Evolutionary conservation across 495 filamentous ascomycete species (phyloP).

Genomic region (Tuber melanosporum): DNA sequence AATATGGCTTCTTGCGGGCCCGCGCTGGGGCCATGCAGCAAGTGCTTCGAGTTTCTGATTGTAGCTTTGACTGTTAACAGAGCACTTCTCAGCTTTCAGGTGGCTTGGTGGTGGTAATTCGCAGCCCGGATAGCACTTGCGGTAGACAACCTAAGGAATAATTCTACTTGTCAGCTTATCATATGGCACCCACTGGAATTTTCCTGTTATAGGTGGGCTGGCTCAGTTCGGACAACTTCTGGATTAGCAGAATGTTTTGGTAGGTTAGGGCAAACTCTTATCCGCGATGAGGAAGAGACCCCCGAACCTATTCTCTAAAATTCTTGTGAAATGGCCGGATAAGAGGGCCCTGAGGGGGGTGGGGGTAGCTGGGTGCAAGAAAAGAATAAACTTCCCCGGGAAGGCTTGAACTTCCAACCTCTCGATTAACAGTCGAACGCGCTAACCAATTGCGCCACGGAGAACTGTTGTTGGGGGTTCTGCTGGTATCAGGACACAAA

Average conservation of each 20-base stretch:
- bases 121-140: neutral
- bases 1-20: too few relatives aligned
- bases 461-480: conserved; percentile 13
- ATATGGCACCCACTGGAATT: neutral
- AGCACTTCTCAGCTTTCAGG: neutral
- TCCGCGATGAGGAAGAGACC: neutral
- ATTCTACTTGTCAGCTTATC: neutral
- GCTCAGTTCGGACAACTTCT: neutral
- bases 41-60: neutral
- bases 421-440: conserved; percentile 51
- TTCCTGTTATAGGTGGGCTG: neutral
- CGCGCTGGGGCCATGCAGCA: too few relatives aligned
- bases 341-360: neutral
- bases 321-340: neutral
- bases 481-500: neutral
- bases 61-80: neutral
- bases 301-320: neutral
- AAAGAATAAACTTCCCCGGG: conserved; percentile 34
- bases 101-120: neutral
- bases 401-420: conserved; percentile 50
- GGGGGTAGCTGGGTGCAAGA: neutral
- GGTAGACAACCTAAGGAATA: neutral
- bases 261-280: neutral
- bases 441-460: conserved; percentile 51
- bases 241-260: neutral